Evolutionary conservation across 2,329 filamentous ascomycete genomes (phyloP).

Genomic region (Aspergillus aculeatus): DNA sequence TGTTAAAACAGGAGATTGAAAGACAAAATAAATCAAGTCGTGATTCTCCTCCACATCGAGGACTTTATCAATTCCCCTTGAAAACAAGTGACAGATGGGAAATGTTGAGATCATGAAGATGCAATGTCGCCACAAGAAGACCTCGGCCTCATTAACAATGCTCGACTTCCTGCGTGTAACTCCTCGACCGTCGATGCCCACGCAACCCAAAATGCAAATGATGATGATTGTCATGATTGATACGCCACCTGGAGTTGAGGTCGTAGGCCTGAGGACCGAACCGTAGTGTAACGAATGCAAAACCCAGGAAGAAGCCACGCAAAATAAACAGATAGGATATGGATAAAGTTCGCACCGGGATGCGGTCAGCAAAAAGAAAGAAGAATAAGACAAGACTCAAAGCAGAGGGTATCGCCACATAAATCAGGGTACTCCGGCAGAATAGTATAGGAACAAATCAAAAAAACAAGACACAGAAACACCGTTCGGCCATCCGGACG

Average conservation of each 20-base stretch:
- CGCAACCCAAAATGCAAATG: constrained; percentile 20
- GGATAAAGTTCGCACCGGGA: constrained; percentile 12
- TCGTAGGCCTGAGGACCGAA: constrained; percentile 3
- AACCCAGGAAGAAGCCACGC: constrained; percentile 13
- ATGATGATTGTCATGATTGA: constrained; percentile 8
- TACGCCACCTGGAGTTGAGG: constrained; percentile 10
- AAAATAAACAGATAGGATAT: constrained; percentile 12
- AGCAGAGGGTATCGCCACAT: constrained; percentile 27
- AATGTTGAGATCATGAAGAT: neutral
- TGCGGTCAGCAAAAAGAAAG: constrained; percentile 16
- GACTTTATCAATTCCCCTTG: neutral
- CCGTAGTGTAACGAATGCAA: constrained; percentile 2
- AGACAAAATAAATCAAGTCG: constrained; percentile 20
- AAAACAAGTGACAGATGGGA: neutral
- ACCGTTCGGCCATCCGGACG: neutral
- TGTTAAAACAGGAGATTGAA: constrained; percentile 21
- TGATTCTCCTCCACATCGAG: constrained; percentile 13
- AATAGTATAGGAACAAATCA: constrained; percentile 16
- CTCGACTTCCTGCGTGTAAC: constrained; percentile 9
- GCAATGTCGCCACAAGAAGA: neutral
- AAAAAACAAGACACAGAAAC: constrained; percentile 8
- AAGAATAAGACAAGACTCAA: constrained; percentile 19
- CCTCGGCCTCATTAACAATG: neutral
- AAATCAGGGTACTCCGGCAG: constrained; percentile 21
- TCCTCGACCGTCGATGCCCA: constrained; percentile 20